A percentile compares a stretch with the other conserved stretches of the same genome.
These are phyloP conservation scores for Ophiostoma sp. DNA, from an alignment of 2,329 filamentous ascomycete genomes.

Conservation along the genomic window DNA sequence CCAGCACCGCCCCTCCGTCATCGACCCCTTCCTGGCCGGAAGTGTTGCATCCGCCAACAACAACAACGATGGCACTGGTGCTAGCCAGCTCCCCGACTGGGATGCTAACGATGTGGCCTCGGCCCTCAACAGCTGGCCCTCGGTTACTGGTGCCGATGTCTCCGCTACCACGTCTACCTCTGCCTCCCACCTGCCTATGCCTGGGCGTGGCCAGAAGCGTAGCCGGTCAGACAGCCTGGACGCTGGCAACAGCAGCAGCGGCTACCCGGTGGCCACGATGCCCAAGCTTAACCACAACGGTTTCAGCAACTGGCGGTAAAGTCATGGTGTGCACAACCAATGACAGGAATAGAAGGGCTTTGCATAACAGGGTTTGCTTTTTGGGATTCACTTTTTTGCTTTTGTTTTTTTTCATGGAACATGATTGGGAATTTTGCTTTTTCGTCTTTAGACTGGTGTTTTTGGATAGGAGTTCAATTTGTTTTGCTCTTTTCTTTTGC, in stretches of 20 bases:
- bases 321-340: background rate
- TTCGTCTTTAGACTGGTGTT: background rate
- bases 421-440: background rate
- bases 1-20: conserved; percentile 19
- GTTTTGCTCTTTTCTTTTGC: background rate
- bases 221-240: conserved; percentile 33
- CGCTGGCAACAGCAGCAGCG: conserved; percentile 22
- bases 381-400: background rate
- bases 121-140: conserved; percentile 23
- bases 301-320: conserved; percentile 27
- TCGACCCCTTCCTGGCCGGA: conserved; percentile 31
- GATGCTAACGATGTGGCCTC: conserved; percentile 28
- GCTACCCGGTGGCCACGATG: conserved; percentile 26
- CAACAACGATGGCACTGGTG: conserved; percentile 10
- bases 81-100: conserved; percentile 25
- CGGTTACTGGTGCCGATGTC: conserved; percentile 5
- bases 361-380: background rate
- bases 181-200: background rate
- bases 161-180: conserved; percentile 19
- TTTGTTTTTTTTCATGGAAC: conserved; percentile 21
- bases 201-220: conserved; percentile 32
- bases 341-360: background rate
- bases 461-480: background rate
- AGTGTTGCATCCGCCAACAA: conserved; percentile 13
- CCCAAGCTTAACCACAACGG: conserved; percentile 26